Percentiles rank a stretch among this genome's conserved stretches.
phyloP scores from a whole-genome alignment of 208 protist genomes.

The Leishmania amazonensis region DNA sequence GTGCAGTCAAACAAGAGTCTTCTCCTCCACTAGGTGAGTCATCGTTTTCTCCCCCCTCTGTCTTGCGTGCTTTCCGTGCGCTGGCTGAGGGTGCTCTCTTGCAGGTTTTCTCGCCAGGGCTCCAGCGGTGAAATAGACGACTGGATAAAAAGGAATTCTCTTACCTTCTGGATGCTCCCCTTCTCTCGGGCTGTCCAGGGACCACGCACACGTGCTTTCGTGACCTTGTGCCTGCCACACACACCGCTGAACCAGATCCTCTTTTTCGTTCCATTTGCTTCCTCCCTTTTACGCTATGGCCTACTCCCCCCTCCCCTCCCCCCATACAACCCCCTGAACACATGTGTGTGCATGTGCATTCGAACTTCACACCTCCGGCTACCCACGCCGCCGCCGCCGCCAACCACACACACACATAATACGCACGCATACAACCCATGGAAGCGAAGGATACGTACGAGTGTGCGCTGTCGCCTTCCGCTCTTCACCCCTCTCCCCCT shows the following conservation, averaged over 20 bases:
- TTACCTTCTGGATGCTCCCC: neutral
- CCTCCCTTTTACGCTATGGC: neutral
- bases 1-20: neutral
- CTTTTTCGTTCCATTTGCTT: neutral
- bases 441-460: constrained; percentile 8
- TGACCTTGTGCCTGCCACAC: neutral
- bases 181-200: neutral
- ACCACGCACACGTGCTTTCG: neutral
- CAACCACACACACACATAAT: neutral
- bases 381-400: neutral
- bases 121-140: neutral
- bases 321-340: neutral
- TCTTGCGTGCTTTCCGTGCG: neutral
- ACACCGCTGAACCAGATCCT: neutral
- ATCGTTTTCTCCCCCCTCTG: neutral
- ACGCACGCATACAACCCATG: neutral
- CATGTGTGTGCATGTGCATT: neutral
- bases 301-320: neutral
- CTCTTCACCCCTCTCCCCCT: neutral
- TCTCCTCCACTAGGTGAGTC: neutral
- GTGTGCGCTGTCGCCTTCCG: constrained; percentile 5
- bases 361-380: neutral
- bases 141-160: neutral
- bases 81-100: neutral
- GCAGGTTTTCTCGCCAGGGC: neutral